These are phyloP conservation scores for Botrytis cinerea DNA, from an alignment of 2,329 filamentous ascomycete species.

Conservation along the genomic window DNA sequence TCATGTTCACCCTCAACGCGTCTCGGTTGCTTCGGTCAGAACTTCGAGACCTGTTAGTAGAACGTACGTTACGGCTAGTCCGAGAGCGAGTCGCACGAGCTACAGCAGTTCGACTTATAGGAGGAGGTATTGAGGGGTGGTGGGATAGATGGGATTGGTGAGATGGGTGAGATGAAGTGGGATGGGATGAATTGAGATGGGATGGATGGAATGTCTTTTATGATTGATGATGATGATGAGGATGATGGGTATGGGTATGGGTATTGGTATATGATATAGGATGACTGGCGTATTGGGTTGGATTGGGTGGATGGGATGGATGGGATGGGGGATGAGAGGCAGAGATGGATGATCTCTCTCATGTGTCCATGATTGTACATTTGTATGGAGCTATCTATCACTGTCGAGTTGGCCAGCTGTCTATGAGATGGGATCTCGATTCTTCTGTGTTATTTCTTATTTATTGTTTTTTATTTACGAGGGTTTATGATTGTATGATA, in stretches of 20 bases:
- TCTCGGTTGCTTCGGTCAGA: background rate
- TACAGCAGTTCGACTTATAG: constrained; percentile 1
- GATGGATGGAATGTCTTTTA: background rate
- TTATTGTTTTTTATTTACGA: background rate
- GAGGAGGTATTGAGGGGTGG: background rate
- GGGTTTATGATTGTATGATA: background rate
- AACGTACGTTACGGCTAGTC: background rate
- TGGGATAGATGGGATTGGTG: background rate
- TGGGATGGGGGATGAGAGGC: too few relatives aligned
- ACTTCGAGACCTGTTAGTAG: background rate
- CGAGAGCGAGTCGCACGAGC: constrained; percentile 8
- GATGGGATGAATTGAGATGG: background rate
- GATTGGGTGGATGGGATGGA: background rate
- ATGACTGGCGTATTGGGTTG: background rate
- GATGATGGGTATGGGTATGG: background rate
- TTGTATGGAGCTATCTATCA: background rate
- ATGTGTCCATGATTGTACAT: background rate
- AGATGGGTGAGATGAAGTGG: background rate
- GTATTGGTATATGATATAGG: background rate
- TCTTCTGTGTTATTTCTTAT: background rate
- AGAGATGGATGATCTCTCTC: background rate
- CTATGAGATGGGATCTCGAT: background rate
- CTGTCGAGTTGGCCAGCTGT: background rate
- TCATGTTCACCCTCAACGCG: constrained; percentile 7
- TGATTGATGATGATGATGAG: background rate